These are phyloP conservation scores for Trichomonas vaginalis DNA, from an alignment of 208 protist genomes.

Conservation along the genomic window DNA sequence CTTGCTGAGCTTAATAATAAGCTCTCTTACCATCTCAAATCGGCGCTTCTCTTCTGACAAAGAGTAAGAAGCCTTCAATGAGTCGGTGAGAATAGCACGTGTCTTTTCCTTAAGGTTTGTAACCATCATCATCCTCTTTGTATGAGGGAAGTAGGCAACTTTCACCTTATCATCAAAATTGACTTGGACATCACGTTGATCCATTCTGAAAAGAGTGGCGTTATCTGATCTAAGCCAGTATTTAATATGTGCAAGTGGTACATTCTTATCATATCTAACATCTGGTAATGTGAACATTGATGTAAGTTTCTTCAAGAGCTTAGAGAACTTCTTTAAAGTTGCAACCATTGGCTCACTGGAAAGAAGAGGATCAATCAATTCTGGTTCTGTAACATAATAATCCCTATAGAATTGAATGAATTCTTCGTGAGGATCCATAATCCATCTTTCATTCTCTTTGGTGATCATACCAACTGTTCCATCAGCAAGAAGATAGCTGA, in stretches of 20 bases:
- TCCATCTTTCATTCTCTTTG: constrained; percentile 83
- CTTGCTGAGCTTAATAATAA: neutral
- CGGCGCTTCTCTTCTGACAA: neutral
- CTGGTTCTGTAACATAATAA: neutral
- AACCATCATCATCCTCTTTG: neutral
- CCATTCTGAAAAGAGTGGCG: neutral
- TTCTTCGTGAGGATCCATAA: constrained; percentile 49
- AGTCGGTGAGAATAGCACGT: neutral
- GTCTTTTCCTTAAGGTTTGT: neutral
- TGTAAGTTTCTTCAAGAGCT: neutral
- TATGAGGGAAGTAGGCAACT: neutral
- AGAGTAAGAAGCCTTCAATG: neutral
- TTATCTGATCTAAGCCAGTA: neutral
- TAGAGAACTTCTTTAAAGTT: neutral
- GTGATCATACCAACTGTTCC: constrained; percentile 79
- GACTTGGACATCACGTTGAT: neutral
- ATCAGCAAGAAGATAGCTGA: constrained; percentile 77
- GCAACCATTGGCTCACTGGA: neutral
- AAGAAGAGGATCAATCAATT: neutral
- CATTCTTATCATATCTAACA: neutral
- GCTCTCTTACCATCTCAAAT: neutral
- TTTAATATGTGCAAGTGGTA: neutral
- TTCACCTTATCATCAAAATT: neutral
- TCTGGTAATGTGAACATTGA: neutral
- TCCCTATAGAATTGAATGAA: neutral